Base-by-base conservation (phyloP, 2,329 filamentous ascomycete species). In the Pleurostoma richardsiae region DNA sequence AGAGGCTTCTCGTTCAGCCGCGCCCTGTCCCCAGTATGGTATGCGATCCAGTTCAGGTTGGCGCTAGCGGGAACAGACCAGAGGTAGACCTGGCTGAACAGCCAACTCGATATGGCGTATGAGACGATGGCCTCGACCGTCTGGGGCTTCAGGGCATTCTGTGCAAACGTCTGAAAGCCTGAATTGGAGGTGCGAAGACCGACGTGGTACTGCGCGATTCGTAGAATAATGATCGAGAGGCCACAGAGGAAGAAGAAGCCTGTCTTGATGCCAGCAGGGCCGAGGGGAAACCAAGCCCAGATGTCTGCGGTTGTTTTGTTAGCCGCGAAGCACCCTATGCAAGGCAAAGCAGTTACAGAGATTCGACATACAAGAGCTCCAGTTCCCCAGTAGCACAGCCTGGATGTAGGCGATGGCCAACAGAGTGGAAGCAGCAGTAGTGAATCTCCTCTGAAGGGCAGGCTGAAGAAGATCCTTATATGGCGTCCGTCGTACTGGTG, bases 381-480 rank as follows among this genome's bases (percentile, higher is more conserved):
- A n/a, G n/a, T 36, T 36, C n/a, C 33, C 33, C 8, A 36, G 33
- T 8, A 36, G n/a, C n/a, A 94, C 68, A 42, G 90, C 80, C 60
- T 89, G 80, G 36, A 80, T 46, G 64, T 94, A 95, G 61, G 88
- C 89, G 47, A 90, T 73, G 42, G 76, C 68, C 7, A 94, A 69
- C 10, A 90, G 74, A 52, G 88, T 71, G 10, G 80, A 76, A 42
- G 86, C 86, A 10, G 89, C 90, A 52, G 83, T 84, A 42, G 86
- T 85, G 68, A 96, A 97, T 59, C 90, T 82, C 59, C 88, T 79
- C 67, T 97, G 92, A 53, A 96, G 74, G 44, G 87, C 85, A 43
- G 92, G 91, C 51, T 92, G 95, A 56, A 96, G 72, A 66, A 95
- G 95, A 71, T 96, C 89, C 74, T 90, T 86, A 69, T 96, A 95